Base-by-base conservation (phyloP, 306 rosid species). In the Fragaria iinumae region DNA sequence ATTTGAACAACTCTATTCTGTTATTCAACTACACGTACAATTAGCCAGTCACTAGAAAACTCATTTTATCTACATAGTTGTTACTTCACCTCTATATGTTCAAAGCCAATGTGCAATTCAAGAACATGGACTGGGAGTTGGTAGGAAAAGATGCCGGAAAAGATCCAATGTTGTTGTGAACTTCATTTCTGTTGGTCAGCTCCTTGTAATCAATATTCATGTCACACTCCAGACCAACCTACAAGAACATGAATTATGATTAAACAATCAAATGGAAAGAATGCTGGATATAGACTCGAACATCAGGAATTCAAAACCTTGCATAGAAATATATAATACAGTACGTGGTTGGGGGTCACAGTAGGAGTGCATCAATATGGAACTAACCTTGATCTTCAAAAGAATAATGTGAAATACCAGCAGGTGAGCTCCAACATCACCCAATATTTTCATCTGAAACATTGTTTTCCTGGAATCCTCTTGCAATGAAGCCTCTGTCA, bases 181-280 rank as follows among this genome's bases (percentile, higher is more conserved):
- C 73, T 71, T 79, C 85, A 39, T 50, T 78, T 70, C 57, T 65
- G 25, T 74, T 72, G 3, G 77, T 7, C 50, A 80, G 63, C 50
- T 77, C 83, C 69, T 64, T 67, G 56, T 75, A 69, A 65, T 80
- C 85, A 49, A 88, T n/a, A 34, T 62, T 72, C 75, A 84, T 80
- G 56, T 79, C 74, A 69, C 91, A 88, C 43, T 84, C 88, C 73
- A 86, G n/a, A 25, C 79, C 83, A 79, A 86, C 79, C 91, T 86
- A 41, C 80, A 56, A 20, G 4, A 36, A 10, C 9, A n/a, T 2
- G 29, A 64, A 32, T 12, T 34, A 14, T 21, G 41, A 38, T 39
- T 10, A n/a, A 18, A 67, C 14, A 6, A 16, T 34, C 2, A 67
- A 41, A 39, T 11, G 11, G 3, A 34, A 64, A 64, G 34, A 64